A percentile compares a stretch with the other conserved stretches of the same genome.
Evolutionary conservation across 2,329 filamentous ascomycete genomes (phyloP).

Genomic region (Aspergillus sp.): DNA sequence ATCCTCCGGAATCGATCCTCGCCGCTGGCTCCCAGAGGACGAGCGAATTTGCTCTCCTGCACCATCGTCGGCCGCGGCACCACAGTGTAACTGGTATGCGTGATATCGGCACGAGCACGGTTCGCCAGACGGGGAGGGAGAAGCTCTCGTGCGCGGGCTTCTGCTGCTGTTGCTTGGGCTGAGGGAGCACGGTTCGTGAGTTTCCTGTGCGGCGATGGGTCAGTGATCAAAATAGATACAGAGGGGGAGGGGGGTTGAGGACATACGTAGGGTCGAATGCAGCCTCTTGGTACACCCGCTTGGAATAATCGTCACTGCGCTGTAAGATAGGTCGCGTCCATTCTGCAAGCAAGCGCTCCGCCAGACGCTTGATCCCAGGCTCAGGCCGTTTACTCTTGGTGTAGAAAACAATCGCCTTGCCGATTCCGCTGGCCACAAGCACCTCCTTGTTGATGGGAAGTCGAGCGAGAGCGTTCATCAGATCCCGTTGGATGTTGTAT

Average conservation of each 20-base stretch:
- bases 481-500: slow-evolving; percentile 93
- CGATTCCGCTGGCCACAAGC: slow-evolving; percentile 82
- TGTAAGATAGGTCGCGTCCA: slow-evolving; percentile 94
- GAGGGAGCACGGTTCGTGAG: slow-evolving; percentile 27
- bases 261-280: slow-evolving; percentile 51
- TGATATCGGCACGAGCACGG: slow-evolving; percentile 51
- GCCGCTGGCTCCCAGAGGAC: slow-evolving; percentile 39
- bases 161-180: slow-evolving; percentile 36
- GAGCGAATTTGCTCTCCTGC: slow-evolving; percentile 38
- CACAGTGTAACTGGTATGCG: slow-evolving; percentile 54
- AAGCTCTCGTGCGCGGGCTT: slow-evolving; percentile 45
- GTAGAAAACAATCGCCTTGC: slow-evolving; percentile 94
- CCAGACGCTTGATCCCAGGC: slow-evolving; percentile 81
- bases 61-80: slow-evolving; percentile 51
- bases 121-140: slow-evolving; percentile 48
- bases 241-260: slow-evolving; percentile 1
- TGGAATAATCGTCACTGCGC: slow-evolving; percentile 89
- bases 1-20: slow-evolving; percentile 43
- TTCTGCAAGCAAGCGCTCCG: slow-evolving; percentile 83
- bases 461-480: slow-evolving; percentile 70
- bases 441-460: slow-evolving; percentile 87
- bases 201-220: slow-evolving; percentile 22
- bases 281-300: slow-evolving; percentile 56
- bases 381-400: slow-evolving; percentile 90
- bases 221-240: slow-evolving; percentile 2